Conservation (phyloP, 2,329 filamentous ascomycete genomes). For the Chaetomiaceae sp. region DNA sequence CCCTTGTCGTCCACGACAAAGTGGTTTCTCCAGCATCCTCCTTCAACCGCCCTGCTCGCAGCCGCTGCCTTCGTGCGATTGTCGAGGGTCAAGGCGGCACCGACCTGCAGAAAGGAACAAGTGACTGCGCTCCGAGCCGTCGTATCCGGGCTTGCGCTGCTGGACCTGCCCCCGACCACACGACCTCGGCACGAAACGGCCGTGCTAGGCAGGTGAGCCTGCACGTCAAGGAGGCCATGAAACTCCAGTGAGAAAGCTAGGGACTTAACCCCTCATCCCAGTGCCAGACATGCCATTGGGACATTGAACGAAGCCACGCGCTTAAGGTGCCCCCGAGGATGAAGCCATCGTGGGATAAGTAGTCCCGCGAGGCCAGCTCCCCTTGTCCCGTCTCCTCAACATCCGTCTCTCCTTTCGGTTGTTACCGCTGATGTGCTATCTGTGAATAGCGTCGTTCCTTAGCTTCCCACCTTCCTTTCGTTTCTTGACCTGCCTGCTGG, state of each 20-base stretch:
- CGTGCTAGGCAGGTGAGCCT: conserved; percentile 9
- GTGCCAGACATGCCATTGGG: neutral
- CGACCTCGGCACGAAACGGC: conserved; percentile 12
- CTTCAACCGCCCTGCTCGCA: neutral
- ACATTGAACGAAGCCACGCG: neutral
- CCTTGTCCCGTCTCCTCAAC: conserved; percentile 2
- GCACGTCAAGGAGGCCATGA: conserved; percentile 14
- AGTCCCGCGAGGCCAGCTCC: neutral
- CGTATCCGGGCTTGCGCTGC: neutral
- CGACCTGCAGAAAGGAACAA: neutral
- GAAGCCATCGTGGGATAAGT: conserved; percentile 21
- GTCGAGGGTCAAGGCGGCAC: too few relatives aligned
- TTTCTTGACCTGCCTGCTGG: conserved; percentile 29
- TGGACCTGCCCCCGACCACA: neutral
- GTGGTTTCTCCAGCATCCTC: neutral
- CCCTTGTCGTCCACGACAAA: conserved; percentile 9
- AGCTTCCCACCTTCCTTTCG: conserved; percentile 20
- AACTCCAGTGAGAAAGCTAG: conserved; percentile 9
- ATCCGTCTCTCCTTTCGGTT: conserved; percentile 6
- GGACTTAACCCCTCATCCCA: neutral
- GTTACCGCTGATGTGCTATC: conserved; percentile 9
- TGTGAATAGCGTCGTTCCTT: conserved; percentile 26
- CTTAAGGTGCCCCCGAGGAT: conserved; percentile 2
- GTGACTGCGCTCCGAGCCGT: conserved; percentile 9
- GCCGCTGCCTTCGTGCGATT: neutral